Evolutionary conservation across 2,329 filamentous ascomycete genomes (phyloP).

Genomic region (Arthrobotrys conoides): DNA sequence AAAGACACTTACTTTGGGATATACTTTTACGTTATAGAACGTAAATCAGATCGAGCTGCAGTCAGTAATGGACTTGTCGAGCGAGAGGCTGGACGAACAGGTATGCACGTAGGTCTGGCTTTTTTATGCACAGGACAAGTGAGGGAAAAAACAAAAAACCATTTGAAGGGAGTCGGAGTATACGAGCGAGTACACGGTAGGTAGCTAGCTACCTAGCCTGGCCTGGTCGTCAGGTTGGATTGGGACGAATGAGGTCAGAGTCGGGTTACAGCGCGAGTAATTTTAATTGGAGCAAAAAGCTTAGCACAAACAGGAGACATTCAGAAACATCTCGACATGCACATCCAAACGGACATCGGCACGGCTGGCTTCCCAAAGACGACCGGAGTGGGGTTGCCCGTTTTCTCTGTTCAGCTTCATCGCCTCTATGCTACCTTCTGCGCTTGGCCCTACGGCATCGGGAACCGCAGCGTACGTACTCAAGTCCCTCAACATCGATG

Average conservation of each 20-base stretch:
- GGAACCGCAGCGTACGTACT: constrained; percentile 51
- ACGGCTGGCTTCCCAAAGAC: constrained; percentile 30
- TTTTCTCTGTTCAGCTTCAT: not conserved
- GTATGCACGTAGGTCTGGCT: not conserved
- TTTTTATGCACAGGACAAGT: constrained; percentile 10
- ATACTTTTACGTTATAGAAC: constrained; percentile 31
- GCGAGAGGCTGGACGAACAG: not conserved
- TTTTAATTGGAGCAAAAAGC: constrained; percentile 36
- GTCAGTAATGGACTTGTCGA: not conserved
- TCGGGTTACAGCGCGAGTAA: not conserved
- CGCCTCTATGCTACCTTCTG: constrained; percentile 46
- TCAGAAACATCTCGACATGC: too few species aligned
- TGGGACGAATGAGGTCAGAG: not conserved
- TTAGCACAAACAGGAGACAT: constrained; percentile 44
- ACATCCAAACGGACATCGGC: constrained; percentile 20
- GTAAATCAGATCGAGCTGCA: not conserved
- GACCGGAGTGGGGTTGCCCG: constrained; percentile 26
- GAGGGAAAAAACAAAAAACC: constrained; percentile 8
- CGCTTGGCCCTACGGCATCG: constrained; percentile 58
- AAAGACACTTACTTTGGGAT: constrained; percentile 19
- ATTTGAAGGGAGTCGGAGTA: too few species aligned
- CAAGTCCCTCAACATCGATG: constrained; percentile 9
- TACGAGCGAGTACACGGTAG: too few species aligned
- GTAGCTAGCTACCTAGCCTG: constrained; percentile 3
- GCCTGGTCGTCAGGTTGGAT: not conserved